These are phyloP conservation scores for Microcyclospora pomicola DNA, from an alignment of 2,329 filamentous ascomycete species.

Conservation along the genomic window DNA sequence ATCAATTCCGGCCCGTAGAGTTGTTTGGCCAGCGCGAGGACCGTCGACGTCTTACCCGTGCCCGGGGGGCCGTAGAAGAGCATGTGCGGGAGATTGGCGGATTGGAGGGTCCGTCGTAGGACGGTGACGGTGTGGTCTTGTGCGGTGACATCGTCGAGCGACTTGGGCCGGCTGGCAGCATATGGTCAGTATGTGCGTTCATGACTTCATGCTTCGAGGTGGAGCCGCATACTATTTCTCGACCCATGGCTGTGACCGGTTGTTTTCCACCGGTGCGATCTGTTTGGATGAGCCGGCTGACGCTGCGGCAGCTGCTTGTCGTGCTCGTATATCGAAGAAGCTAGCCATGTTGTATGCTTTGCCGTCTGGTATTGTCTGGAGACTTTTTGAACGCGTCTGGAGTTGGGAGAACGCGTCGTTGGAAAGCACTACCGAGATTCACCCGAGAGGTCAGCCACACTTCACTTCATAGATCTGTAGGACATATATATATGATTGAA, in stretches of 20 bases:
- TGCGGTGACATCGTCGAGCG: conserved; percentile 83
- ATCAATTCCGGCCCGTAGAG: conserved; percentile 93
- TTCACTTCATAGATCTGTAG: too few species aligned
- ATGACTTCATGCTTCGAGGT: conserved; percentile 1
- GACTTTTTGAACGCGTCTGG: too few species aligned
- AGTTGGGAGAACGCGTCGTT: too few species aligned
- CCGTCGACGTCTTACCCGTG: conserved; percentile 94
- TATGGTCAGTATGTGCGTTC: conserved; percentile 3
- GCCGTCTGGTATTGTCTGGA: not conserved
- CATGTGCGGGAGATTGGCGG: conserved; percentile 97
- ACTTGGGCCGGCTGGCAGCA: conserved; percentile 66
- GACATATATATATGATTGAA: too few species aligned
- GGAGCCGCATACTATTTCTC: conserved; percentile 75
- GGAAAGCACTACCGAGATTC: too few species aligned
- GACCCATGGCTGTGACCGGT: conserved; percentile 79
- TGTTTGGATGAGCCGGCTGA: conserved; percentile 58
- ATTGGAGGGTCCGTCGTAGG: conserved; percentile 82
- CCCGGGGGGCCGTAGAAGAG: conserved; percentile 97
- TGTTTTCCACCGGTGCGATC: conserved; percentile 47
- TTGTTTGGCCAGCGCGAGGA: conserved; percentile 92
- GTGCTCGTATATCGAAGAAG: conserved; percentile 92
- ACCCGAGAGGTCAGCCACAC: too few species aligned
- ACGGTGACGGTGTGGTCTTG: conserved; percentile 96
- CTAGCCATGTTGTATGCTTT: conserved; percentile 52
- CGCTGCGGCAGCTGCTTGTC: conserved; percentile 51